Base-by-base conservation (phyloP, 148 eudicot species). In the Suaeda aralocaspica region DNA sequence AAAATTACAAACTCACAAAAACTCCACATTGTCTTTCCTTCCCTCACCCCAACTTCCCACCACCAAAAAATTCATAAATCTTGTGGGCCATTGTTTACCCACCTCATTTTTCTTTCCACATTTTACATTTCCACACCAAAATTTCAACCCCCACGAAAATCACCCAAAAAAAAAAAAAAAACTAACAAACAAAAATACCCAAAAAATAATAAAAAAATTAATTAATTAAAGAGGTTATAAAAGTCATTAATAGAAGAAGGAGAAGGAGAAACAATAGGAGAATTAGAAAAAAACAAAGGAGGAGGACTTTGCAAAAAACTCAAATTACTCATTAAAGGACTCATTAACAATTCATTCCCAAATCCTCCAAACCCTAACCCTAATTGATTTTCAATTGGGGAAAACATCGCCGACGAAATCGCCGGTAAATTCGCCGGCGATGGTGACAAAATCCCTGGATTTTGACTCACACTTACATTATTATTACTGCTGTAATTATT, bases 391-490 rank as follows among this genome's bases (percentile, higher is more conserved):
- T 63, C 67, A 28, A 56, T 73, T 70, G 87, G 82, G 6, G 90
- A 77, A 72, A 87, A 87, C 78, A 86, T 75, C 24, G 79, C 88
- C 49, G 89, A 25, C 16, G 85, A 48, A 0, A 86, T 75, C 12
- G 67, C 78, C 58, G 87, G 88, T 71, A 86, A 62, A 29, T 79
- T 84, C 67, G 70, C 85, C 74, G 96, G 96, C 19, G 90, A 87
- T 53, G 96, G 93, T 22, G 96, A 84, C 18, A 86, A 71, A 11
- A 84, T 86, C 42, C 92, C 89, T 13, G 88, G 93, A 72, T 76
- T 60, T 59, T 77, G 79, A 55, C 84, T 19, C 50, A 31, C 29
- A 42, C 57, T 80, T 76, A 80, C 14, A 28, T 5, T 0, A 19
- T 33, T 33, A 48, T 18, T 48, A 16, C 52, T 48, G 18, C 15